Evolutionary conservation across 1,139 yeast species (phyloP).

Genomic region (Protomyces macrosporus): DNA sequence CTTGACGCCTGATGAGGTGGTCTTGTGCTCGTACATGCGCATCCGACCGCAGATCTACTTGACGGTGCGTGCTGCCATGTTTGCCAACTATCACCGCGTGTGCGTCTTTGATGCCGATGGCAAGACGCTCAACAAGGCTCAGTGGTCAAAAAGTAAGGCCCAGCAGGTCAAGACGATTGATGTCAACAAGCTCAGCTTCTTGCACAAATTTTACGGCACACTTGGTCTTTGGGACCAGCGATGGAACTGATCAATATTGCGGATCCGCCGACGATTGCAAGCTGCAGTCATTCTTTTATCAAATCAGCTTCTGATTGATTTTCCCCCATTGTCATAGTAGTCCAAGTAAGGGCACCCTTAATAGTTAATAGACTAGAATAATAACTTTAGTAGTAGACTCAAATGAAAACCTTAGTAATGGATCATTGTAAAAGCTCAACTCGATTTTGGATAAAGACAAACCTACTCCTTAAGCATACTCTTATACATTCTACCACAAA

Average conservation of each 20-base stretch:
- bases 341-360: too few species aligned
- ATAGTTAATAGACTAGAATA: too few species aligned
- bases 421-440: too few species aligned
- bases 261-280: too few species aligned
- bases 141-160: not conserved
- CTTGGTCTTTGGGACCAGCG: not conserved
- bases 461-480: too few species aligned
- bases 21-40: not conserved
- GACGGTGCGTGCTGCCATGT: not conserved
- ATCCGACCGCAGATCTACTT: not conserved
- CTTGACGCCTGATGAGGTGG: not conserved
- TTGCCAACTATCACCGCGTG: not conserved
- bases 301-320: too few species aligned
- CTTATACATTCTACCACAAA: not conserved
- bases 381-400: too few species aligned
- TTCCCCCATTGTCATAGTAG: too few species aligned
- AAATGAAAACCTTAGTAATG: too few species aligned
- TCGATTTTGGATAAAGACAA: too few species aligned
- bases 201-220: not conserved
- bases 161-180: not conserved
- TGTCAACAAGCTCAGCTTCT: not conserved
- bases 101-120: not conserved
- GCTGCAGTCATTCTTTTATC: too few species aligned
- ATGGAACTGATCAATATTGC: not conserved
- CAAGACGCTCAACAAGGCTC: not conserved